Evolutionary conservation across 2,329 filamentous ascomycete genomes (phyloP), one percentile per base, ranked within the genome.

Genomic region (Diaporthe ampelina): DNA sequence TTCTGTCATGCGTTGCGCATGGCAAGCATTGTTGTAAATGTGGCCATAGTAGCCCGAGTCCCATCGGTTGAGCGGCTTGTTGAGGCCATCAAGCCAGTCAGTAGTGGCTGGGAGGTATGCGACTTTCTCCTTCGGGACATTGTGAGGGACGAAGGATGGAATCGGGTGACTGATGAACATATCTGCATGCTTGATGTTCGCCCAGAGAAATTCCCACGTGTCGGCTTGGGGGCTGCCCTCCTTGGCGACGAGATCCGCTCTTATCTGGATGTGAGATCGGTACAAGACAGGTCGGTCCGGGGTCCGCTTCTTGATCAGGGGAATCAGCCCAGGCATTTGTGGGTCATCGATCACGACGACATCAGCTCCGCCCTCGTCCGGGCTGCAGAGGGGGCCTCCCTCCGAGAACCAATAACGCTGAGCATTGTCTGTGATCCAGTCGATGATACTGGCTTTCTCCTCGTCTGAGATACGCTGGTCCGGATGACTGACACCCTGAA

Each of bases 81-180:
- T 97, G 77, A 96, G 83, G 11, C 94, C 94, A 80, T 97, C 94
- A 4, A 95, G 86, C 91, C 94, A 97, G 82, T 97, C 94, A 0
- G 94, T 96, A 0, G 94, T 94, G 15, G 94, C 94, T 4, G 94
- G 94, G 80, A 96, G 86, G 81, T 95, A 95, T 1, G 90, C 91
- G 0, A 96, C 91, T 77, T 90, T 93, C 70, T 92, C 86, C 1
- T 82, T 83, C 1, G 91, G 90, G 7, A 97, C 93, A 73, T 86
- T 91, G 40, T 86, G 83, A 2, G 94, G 94, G 13, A 97, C 93
- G 77, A 96, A 97, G 32, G 88, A 86, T 56, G 90, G 90, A 70
- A 97, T 93, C 0, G 94, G 94, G 78, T 97, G 94, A 78, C 93
- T 94, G 82, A 97, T 93, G 83, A 95, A 97, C 81, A 95, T 85